Evolutionary conservation across 306 rosid genomes (phyloP), one percentile per base, ranked within the genome.

Genomic region (Pterocarpus macrocarpus): DNA sequence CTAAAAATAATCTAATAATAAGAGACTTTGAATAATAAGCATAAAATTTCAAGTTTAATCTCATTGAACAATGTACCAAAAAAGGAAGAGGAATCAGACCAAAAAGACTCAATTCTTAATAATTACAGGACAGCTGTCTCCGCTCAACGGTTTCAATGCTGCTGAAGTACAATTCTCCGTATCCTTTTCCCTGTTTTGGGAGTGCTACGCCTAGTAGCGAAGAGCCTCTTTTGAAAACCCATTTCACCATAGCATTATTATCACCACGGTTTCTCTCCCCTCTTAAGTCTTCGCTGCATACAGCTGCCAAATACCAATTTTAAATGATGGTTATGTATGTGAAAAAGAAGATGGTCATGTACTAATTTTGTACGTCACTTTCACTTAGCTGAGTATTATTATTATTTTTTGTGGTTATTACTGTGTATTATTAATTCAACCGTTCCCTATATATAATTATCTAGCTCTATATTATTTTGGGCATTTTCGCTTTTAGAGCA

Each of bases 91-190:
- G 69, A 59, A 32, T 59, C 7, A 59, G 15, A 11, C 39, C 17
- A 36, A 36, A 36, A 36, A 58, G 66, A 8, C 2, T 41, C 7
- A 41, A 41, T 6, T 41, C 45, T 76, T 45, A 73, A 66, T 79
- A 72, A 67, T 78, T 79, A 86, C 64, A 50, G 13, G 39, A 61
- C 82, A 82, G 85, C 83, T 70, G 85, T 82, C 86, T 80, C 79
- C 59, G 45, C 41, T 35, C 64, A 85, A 82, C 84, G 80, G 82
- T 64, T 82, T 69, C 76, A 50, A 56, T 55, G 65, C 71, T 63
- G 44, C 34, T n/a, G 58, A 82, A 75, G 84, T 82, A 82, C 77
- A 83, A 79, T 22, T 63, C 72, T 79, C 84, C 84, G 81, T 82
- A 71, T 81, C 32, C 41, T 39, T 77, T 81, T 47, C 1, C 55